Evolutionary conservation across 176 grass and related monocot genomes (phyloP).

Genomic region (Zea luxurians): DNA sequence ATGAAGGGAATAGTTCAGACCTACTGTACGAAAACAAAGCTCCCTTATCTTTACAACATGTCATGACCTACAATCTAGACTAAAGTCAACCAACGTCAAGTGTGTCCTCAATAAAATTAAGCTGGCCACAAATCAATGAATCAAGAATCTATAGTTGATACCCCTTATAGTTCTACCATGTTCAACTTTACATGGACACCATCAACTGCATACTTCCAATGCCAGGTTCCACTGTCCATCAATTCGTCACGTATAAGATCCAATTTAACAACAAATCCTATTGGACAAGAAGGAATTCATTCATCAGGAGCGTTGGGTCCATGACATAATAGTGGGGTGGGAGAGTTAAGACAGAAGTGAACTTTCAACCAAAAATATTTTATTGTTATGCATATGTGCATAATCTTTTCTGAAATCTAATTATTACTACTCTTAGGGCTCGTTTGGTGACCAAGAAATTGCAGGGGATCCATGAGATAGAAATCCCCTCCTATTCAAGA

Average conservation of each 20-base stretch:
- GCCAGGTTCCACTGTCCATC: constrained; percentile 73
- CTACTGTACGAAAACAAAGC: constrained; percentile 26
- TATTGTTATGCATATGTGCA: not conserved
- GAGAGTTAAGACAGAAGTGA: not conserved
- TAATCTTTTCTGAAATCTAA: not conserved
- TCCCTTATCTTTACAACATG: constrained; percentile 31
- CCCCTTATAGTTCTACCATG: constrained; percentile 63
- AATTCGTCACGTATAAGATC: constrained; percentile 55
- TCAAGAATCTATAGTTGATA: constrained; percentile 49
- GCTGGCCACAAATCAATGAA: constrained; percentile 47
- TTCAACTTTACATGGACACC: constrained; percentile 70
- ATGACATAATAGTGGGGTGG: not conserved
- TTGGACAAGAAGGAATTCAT: constrained; percentile 17
- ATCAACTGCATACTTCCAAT: constrained; percentile 70
- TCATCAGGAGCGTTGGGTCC: constrained; percentile 18
- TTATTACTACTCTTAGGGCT: not conserved
- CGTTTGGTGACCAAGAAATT: no score
- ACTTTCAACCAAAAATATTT: not conserved
- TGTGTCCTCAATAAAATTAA: constrained; percentile 25
- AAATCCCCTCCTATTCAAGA: no score
- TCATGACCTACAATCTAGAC: constrained; percentile 38
- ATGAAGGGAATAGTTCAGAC: constrained; percentile 15
- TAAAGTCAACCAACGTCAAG: constrained; percentile 31
- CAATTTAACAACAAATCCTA: constrained; percentile 68
- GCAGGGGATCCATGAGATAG: no score